These are phyloP conservation scores for Andrographis paniculata DNA, from an alignment of 305 asterid species.

Conservation along the genomic window DNA sequence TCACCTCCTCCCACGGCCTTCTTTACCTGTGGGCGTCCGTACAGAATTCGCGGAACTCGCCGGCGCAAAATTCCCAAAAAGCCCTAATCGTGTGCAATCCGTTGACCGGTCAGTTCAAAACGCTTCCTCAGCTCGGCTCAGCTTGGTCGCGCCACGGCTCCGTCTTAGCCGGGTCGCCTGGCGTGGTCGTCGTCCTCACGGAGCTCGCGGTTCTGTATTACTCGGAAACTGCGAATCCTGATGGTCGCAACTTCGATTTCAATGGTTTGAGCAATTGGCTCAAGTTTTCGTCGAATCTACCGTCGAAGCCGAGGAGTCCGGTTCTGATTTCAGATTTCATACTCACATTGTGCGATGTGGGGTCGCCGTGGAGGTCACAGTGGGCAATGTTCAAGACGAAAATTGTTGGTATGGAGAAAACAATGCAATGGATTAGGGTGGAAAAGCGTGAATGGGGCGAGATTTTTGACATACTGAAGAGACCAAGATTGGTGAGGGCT, in stretches of 20 bases:
- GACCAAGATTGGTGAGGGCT: slow-evolving; percentile 70
- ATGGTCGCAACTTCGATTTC: slow-evolving; percentile 12
- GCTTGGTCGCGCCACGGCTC: slow-evolving; percentile 98
- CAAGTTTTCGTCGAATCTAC: slow-evolving; percentile 78
- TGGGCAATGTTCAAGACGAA: slow-evolving; percentile 82
- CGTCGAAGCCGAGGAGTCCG: slow-evolving; percentile 88
- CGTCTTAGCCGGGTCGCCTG: slow-evolving; percentile 66
- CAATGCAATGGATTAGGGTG: slow-evolving; percentile 68
- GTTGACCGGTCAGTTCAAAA: slow-evolving; percentile 44
- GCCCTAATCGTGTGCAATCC: slow-evolving; percentile 83
- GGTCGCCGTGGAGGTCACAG: slow-evolving; percentile 96
- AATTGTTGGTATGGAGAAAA: slow-evolving; percentile 34
- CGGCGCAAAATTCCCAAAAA: slow-evolving; percentile 29
- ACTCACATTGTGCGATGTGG: slow-evolving; percentile 72
- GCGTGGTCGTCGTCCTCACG: slow-evolving; percentile 69
- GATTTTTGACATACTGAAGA: slow-evolving; percentile 65
- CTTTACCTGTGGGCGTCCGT: slow-evolving; percentile 74
- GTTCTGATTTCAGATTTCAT: slow-evolving; percentile 51
- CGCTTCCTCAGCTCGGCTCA: slow-evolving; percentile 89
- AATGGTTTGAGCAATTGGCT: slow-evolving; percentile 42
- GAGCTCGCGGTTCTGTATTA: slow-evolving; percentile 85
- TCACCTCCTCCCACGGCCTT: slow-evolving; percentile 72
- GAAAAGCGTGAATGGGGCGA: slow-evolving; percentile 88
- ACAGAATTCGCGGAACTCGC: slow-evolving; percentile 17
- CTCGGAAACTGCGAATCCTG: slow-evolving; percentile 15